phyloP scores from a whole-genome alignment of 2,329 filamentous ascomycete species.

The Cadophora sp. region DNA sequence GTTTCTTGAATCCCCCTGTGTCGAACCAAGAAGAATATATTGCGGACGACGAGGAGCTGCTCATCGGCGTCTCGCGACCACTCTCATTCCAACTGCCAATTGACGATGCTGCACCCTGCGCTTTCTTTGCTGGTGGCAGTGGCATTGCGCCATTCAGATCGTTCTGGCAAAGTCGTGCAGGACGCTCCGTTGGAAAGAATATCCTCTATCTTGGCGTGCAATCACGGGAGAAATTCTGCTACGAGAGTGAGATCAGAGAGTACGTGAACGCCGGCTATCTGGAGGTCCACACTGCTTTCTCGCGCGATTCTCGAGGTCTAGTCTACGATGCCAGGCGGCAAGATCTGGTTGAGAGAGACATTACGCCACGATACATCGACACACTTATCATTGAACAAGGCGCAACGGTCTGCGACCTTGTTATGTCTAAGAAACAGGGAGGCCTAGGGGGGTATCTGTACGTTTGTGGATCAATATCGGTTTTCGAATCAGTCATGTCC shows the following conservation, averaged over 20 bases:
- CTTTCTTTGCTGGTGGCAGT: slow-evolving; percentile 60
- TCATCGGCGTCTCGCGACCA: slow-evolving; percentile 59
- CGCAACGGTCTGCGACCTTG: slow-evolving; percentile 56
- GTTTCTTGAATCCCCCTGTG: slow-evolving; percentile 59
- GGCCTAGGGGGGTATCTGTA: slow-evolving; percentile 56
- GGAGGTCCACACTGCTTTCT: slow-evolving; percentile 61
- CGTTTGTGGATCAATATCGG: slow-evolving; percentile 55
- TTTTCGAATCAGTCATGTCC: slow-evolving; percentile 61
- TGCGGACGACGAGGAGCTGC: slow-evolving; percentile 52
- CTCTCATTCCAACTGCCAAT: slow-evolving; percentile 59
- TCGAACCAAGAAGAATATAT: slow-evolving; percentile 46
- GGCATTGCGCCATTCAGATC: slow-evolving; percentile 61
- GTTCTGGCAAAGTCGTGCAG: slow-evolving; percentile 58
- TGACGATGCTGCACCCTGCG: slow-evolving; percentile 56
- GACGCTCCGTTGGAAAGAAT: slow-evolving; percentile 51
- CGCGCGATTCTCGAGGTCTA: slow-evolving; percentile 55
- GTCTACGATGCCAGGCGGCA: slow-evolving; percentile 49
- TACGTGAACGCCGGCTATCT: slow-evolving; percentile 55
- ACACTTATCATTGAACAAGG: slow-evolving; percentile 58
- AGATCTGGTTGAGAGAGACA: slow-evolving; percentile 57
- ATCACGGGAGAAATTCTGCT: slow-evolving; percentile 58
- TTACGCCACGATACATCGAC: slow-evolving; percentile 59
- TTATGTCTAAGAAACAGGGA: slow-evolving; percentile 63
- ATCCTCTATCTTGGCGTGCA: slow-evolving; percentile 60
- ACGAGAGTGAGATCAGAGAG: slow-evolving; percentile 55